Base-by-base conservation (phyloP, 345 rosid genomes). In the Clarkia xantiana region DNA sequence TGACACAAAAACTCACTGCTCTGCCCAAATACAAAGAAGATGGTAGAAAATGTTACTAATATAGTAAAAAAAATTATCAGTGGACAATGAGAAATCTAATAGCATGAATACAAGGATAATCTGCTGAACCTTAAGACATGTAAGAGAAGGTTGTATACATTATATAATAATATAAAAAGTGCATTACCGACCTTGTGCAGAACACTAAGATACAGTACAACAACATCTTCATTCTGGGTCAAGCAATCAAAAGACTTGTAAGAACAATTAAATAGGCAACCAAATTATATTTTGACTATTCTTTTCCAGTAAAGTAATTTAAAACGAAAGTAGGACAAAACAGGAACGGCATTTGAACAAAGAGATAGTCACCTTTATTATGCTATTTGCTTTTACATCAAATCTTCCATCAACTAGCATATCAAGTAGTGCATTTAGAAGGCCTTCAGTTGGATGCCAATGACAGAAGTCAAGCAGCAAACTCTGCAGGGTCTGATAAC, bases 321-420 rank as follows among this genome's bases (percentile, higher is more conserved):
- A 7, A 29, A 29, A 29, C 9, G 7, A 29, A 29, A 29, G 36
- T 29, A 5, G 36, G 36, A 29, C 36, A 53, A 53, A 53, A 14
- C 45, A 53, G 36, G 42, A 25, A 45, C 25, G 40, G 18, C 56
- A 40, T 43, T 25, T 11, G 41, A n/a, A 9, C 38, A 49, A 29
- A n/a, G 19, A 29, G 38, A 29, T 29, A 42, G 52, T 66, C 51
- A 85, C 97, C 95, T 85, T 75, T 64, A 89, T 69, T 45, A 72
- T 77, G 53, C 74, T 79, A 61, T 63, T 76, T 62, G 75, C 70
- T 44, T 75, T 75, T 49, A 71, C 50, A 62, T 85, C 95, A 70
- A 85, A 89, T 55, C 63, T 81, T 36, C 97, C 95, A 73, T 90
- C 97, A 57, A 86, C 97, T 62, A 90, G 95, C 97, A 90, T 90